These are phyloP conservation scores for Rhizophagus prolifer DNA, from an alignment of 192 early-diverging fungal genomes.

Conservation along the genomic window DNA sequence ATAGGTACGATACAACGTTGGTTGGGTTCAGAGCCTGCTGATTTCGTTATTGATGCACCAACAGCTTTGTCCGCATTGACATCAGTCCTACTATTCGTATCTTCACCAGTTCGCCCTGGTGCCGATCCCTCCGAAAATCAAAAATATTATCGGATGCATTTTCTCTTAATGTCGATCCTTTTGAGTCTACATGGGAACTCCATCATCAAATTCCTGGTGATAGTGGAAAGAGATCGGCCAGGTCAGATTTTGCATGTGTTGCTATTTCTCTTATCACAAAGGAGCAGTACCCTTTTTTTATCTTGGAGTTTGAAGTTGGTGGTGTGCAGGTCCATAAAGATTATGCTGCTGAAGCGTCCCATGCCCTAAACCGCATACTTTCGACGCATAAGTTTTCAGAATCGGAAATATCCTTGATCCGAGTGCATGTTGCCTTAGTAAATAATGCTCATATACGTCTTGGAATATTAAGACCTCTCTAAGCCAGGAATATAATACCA, in stretches of 20 bases:
- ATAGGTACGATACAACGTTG: conserved; percentile 1
- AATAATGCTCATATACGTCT: conserved; percentile 15
- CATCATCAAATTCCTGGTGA: conserved; percentile 5
- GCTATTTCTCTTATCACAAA: neutral
- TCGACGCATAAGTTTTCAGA: neutral
- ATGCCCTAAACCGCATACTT: conserved; percentile 1
- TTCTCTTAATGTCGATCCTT: neutral
- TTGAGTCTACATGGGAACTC: conserved; percentile 9
- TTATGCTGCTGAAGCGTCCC: neutral
- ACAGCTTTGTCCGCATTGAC: conserved; percentile 8
- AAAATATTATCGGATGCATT: conserved; percentile 14
- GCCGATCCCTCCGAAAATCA: neutral
- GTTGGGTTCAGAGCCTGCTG: neutral
- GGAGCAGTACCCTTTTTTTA: neutral
- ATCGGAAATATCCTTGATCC: neutral
- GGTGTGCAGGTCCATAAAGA: conserved; percentile 1
- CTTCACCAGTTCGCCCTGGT: conserved; percentile 3
- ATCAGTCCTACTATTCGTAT: neutral
- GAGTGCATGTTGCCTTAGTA: conserved; percentile 3
- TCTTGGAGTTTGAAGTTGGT: conserved; percentile 22
- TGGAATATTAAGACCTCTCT: conserved; percentile 5
- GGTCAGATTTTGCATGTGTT: conserved; percentile 4
- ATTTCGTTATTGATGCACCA: conserved; percentile 5
- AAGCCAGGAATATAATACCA: neutral
- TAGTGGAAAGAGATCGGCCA: neutral